Base-by-base conservation (phyloP, 176 grass and related monocot genomes). In the Stipa capillata region DNA sequence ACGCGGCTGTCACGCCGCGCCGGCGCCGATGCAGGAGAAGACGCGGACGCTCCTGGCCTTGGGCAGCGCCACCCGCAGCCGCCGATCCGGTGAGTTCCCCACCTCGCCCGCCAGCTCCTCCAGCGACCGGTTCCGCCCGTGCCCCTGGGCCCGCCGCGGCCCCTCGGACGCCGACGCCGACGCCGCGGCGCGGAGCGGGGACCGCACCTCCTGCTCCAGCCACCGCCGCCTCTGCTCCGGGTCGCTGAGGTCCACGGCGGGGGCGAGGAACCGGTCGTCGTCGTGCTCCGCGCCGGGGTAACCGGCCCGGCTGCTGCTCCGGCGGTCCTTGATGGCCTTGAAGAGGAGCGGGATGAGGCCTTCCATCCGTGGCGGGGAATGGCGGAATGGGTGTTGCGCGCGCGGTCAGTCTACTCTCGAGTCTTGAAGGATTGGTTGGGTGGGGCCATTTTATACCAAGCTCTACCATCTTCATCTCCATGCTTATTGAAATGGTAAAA, bases 301-400 rank as follows among this genome's bases (percentile, higher is more conserved):
- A 67, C 12, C 57, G 1, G 42, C 15, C 2, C 66, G 74, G 45
- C 35, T 20, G 59, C 59, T 73, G 63, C 64, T 79, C 45, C 82
- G 83, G 0, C 79, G 79, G 3, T 88, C 83, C 78, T 88, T 91
- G 82, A 91, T 88, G 28, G 85, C 82, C 80, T 66, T 91, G 77
- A 58, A 91, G 85, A 88, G 35, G 68, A 91, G 83, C 20, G 89
- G 89, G 73, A 91, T 60, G 72, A 91, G 77, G 45, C 89, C 89
- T 41, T 88, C 89, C 89, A 88, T 79, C 74, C 13, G 20, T 73
- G 67, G 67, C 73, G 74, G 29, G 74, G 35, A 78, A 57, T 51
- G 77, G 33, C 3, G 24, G 1, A 45, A 44, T 70, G 39, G 15
- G 37, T 42, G 66, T n/a, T 16, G 37, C 18, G n/a, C 27, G 64